Base-by-base conservation (phyloP, 1,139 yeast genomes). In the Hyphopichia pseudoburtonii region DNA sequence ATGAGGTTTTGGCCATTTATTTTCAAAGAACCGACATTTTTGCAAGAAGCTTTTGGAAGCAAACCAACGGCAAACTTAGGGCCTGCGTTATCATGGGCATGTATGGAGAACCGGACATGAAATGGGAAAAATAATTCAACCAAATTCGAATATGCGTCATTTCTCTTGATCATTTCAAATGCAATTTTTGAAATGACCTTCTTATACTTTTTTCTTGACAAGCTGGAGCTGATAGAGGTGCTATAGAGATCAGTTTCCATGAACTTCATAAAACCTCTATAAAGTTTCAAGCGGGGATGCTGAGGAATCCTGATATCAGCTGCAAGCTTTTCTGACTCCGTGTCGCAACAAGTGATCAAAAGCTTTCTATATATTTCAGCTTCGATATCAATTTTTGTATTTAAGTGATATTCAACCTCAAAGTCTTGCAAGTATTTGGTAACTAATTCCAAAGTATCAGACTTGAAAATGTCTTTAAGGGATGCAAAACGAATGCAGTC, bases 81-180 rank as follows among this genome's bases (percentile, higher is more conserved):
- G 1, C 83, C 84, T 24, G 62, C 47, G 44, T 78, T 78, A 30
- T 59, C 66, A 51, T 79, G 84, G 0, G 83, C 82, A 52, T 79
- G 85, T 41, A 79, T 78, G 8, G 83, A 78, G 30, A 78, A 62
- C 45, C 85, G 65, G 51, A 78, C 54, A 47, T 77, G 82, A 50
- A 74, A 75, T 5, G 85, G 85, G 41, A 79, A 78, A 34, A 78
- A 55, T 44, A 78, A 57, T 43, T 78, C 84, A 32, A 79, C 82
- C 50, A 78, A 62, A 51, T 79, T 79, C 3, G 83, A 78, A 49
- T 79, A 78, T 5, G 85, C 84, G 51, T 79, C 85, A 49, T 79
- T 79, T 44, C 84, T 60, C 53, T 73, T 77, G 42, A 79, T 79
- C 84, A 79, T 79, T 48, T 78, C 82, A 54, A 77, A 78, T 1